phyloP scores from a whole-genome alignment of 2,329 filamentous ascomycete genomes.

The Xylaria sp. region DNA sequence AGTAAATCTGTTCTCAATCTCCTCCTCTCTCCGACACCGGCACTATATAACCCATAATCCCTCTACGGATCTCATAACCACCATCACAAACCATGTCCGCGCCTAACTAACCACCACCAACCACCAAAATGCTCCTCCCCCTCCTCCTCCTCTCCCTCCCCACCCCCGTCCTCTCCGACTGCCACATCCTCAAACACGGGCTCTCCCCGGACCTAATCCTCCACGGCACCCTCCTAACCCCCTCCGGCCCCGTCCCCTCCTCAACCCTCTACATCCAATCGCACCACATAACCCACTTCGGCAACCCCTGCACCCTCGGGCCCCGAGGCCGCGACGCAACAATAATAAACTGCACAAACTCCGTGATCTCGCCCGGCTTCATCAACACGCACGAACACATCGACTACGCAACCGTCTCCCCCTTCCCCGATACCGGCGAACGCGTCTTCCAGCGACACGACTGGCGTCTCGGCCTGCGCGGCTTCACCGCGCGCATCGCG shows the following conservation, averaged over 20 bases:
- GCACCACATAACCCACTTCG: conserved; percentile 22
- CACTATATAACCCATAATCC: no score
- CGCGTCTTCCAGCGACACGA: conserved; percentile 28
- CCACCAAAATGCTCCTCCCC: no score
- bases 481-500: conserved; percentile 19
- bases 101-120: no score
- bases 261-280: conserved; percentile 28
- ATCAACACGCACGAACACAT: conserved; percentile 32
- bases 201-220: conserved; percentile 27
- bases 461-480: conserved; percentile 27
- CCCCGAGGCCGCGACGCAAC: conserved; percentile 12
- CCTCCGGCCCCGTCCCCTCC: conserved; percentile 21
- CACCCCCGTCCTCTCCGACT: conserved; percentile 8
- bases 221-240: conserved; percentile 39
- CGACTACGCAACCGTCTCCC: conserved; percentile 25
- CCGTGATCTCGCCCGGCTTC: conserved; percentile 30
- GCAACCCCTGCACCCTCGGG: conserved; percentile 12
- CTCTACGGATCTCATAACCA: no score
- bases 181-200: conserved; percentile 16
- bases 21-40: no score
- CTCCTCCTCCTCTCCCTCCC: no score
- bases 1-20: no score
- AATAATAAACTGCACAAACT: conserved; percentile 24
- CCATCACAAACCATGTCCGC: no score
- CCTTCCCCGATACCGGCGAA: conserved; percentile 24